Evolutionary conservation across 2,329 filamentous ascomycete species (phyloP), one percentile per base, ranked within the genome.

Genomic region (Amauroascus niger): DNA sequence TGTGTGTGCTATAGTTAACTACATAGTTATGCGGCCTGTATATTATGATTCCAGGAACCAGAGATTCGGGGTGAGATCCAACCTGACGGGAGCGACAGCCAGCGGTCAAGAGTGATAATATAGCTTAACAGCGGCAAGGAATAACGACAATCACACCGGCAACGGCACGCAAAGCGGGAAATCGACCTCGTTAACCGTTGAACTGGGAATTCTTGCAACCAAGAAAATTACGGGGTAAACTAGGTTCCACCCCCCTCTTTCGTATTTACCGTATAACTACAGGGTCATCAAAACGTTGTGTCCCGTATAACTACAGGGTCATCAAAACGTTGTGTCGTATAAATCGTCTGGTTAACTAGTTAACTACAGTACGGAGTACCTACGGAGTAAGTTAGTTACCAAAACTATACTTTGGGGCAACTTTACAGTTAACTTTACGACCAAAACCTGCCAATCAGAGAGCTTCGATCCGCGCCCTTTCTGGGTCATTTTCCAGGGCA

Each of bases 401-500:
- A n/a, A n/a, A n/a, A n/a, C n/a, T n/a, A n/a, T n/a, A n/a, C n/a
- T n/a, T n/a, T n/a, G n/a, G n/a, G n/a, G n/a, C n/a, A n/a, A n/a
- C n/a, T n/a, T n/a, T n/a, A n/a, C n/a, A n/a, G n/a, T n/a, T n/a
- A n/a, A n/a, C n/a, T n/a, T n/a, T n/a, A n/a, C n/a, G n/a, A n/a
- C n/a, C n/a, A n/a, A n/a, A 24, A 32, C 11, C 28, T 22, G 13
- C 44, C 44, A 46, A 33, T 46, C 44, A 46, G n/a, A 11, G 28
- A 45, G 46, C 46, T 48, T 26, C 47, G 22, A 39, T 49, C 46
- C n/a, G n/a, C n/a, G n/a, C n/a, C n/a, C n/a, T n/a, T n/a, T n/a
- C n/a, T n/a, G n/a, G n/a, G n/a, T n/a, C n/a, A n/a, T n/a, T n/a
- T n/a, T n/a, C n/a, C n/a, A n/a, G n/a, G n/a, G n/a, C n/a, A 18